Base-by-base conservation (phyloP, 2,329 filamentous ascomycete genomes). In the Mollisia scopiformis region DNA sequence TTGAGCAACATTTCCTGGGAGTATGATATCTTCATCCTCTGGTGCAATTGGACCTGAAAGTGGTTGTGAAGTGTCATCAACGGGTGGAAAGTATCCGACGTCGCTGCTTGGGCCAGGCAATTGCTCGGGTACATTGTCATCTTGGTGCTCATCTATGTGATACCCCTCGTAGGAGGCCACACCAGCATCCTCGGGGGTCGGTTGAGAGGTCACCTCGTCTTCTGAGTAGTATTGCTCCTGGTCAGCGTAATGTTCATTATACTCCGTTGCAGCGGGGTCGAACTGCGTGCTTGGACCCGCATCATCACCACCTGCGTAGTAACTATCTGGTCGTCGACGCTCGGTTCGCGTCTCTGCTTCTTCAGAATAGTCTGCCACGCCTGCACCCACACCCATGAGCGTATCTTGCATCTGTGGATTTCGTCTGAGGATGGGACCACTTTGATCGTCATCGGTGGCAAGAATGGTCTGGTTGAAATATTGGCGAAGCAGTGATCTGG, bases 401-500 rank as follows among this genome's bases (percentile, higher is more conserved):
- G 37, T 30, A 6, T 16, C 25, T 13, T 47, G 47, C 19, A 39
- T 25, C 19, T 54, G 43, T 6, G 37, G 37, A 41, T 31, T 57
- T 21, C 19, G 46, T 31, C 30, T n/a, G n/a, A 27, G n/a, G 21
- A 28, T 19, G 21, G 47, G 57, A 31, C 28, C 47, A 21, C 14
- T 41, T 6, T 35, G n/a, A 16, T 57, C 52, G 21, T 60, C 62
- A 23, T 58, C 55, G 3, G 31, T 33, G 6, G 50, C 27, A n/a
- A 39, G 33, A 33, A 58, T 31, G n/a, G 61, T 52, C 11, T 55
- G 28, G 11, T 31, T 60, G 46, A 54, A 63, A 25, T 62, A 62
- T 3, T 19, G 3, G 6, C 35, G 23, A 23, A 67, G 63, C 37
- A 55, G 43, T 19, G 35, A 59, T 33, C 47, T 53, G 6, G 67